These are phyloP conservation scores for Entonaema liquescens DNA, from an alignment of 495 filamentous ascomycete genomes.

Conservation along the genomic window DNA sequence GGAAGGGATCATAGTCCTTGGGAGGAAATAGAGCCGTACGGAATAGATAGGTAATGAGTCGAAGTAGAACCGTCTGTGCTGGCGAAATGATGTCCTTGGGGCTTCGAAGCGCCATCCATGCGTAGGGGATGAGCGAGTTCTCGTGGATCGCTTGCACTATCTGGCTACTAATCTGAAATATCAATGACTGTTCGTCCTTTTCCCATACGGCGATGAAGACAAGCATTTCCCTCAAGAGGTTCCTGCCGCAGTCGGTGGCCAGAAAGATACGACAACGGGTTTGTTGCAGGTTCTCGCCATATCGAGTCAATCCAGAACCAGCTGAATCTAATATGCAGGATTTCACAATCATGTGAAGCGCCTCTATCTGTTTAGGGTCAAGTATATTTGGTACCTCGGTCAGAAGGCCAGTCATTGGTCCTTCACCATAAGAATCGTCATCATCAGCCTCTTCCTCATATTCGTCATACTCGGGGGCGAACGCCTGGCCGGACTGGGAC, in stretches of 20 bases:
- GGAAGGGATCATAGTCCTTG: slow-evolving; percentile 64
- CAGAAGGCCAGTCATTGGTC: slow-evolving; percentile 83
- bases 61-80: slow-evolving; percentile 89
- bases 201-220: slow-evolving; percentile 98
- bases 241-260: slow-evolving; percentile 84
- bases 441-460: slow-evolving; percentile 82
- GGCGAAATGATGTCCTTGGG: slow-evolving; percentile 96
- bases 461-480: slow-evolving; percentile 57
- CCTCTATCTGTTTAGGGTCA: slow-evolving; percentile 91
- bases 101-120: slow-evolving; percentile 88
- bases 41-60: slow-evolving; percentile 89
- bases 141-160: slow-evolving; percentile 92
- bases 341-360: slow-evolving; percentile 93
- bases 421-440: slow-evolving; percentile 81
- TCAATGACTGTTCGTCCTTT: slow-evolving; percentile 85
- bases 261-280: slow-evolving; percentile 87
- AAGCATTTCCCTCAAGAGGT: slow-evolving; percentile 85
- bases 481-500: slow-evolving; percentile 49
- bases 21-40: slow-evolving; percentile 56
- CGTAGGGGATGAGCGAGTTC: slow-evolving; percentile 86
- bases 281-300: slow-evolving; percentile 79
- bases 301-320: slow-evolving; percentile 59
- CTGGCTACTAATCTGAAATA: slow-evolving; percentile 94
- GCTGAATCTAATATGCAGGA: slow-evolving; percentile 82
- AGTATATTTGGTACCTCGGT: slow-evolving; percentile 95